phyloP scores from a whole-genome alignment of 1,284 basidiomycete species.

The Austroboletus niveus region DNA sequence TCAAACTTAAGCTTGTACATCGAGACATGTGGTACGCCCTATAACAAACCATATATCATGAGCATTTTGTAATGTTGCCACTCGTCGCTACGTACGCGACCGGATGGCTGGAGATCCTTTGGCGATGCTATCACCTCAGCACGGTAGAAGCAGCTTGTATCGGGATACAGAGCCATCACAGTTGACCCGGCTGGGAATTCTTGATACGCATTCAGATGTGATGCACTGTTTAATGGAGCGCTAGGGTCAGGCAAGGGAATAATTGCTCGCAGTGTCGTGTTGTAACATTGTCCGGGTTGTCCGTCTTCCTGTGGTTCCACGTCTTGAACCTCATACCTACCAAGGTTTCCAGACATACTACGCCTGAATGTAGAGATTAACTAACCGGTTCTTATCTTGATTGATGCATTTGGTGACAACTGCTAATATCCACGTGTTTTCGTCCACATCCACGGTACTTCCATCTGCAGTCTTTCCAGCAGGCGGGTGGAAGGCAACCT shows the following conservation, averaged over 20 bases:
- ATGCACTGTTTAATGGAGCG: constrained; percentile 52
- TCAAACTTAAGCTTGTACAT: constrained; percentile 78
- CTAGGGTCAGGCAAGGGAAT: constrained; percentile 75
- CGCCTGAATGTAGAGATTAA: constrained; percentile 1
- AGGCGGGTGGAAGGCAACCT: constrained; percentile 77
- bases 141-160: constrained; percentile 83
- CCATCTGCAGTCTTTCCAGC: constrained; percentile 46
- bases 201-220: constrained; percentile 67
- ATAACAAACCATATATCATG: constrained; percentile 3
- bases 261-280: constrained; percentile 63
- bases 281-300: constrained; percentile 67
- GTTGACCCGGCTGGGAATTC: constrained; percentile 68
- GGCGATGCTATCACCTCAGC: constrained; percentile 74
- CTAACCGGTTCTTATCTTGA: constrained; percentile 63
- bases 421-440: constrained; percentile 79
- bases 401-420: constrained; percentile 68
- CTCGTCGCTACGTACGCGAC: constrained; percentile 44
- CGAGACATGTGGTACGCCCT: constrained; percentile 42
- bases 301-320: constrained; percentile 76
- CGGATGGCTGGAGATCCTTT: constrained; percentile 48
- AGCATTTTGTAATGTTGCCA: background rate
- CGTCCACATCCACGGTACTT: constrained; percentile 51
- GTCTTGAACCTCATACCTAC: constrained; percentile 79
- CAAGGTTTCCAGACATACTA: constrained; percentile 6
- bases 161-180: constrained; percentile 80